These are phyloP conservation scores for Pleoardoris graminearum DNA, from an alignment of 2,329 filamentous ascomycete genomes.

Conservation along the genomic window DNA sequence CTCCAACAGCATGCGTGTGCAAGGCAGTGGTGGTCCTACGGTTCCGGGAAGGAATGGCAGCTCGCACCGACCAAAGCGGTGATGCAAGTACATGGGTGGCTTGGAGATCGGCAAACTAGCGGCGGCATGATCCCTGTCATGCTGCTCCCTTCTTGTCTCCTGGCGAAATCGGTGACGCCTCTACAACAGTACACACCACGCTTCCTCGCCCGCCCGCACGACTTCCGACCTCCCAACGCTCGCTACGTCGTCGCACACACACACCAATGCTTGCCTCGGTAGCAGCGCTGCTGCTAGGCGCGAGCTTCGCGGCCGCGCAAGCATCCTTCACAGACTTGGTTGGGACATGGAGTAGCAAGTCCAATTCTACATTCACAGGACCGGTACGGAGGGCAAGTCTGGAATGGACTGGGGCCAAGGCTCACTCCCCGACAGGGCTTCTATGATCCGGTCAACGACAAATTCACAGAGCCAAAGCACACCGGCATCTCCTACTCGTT, in stretches of 20 bases:
- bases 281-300: slow-evolving; percentile 34
- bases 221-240: slow-evolving; percentile 16
- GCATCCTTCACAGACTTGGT: slow-evolving; percentile 55
- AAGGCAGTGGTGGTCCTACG: too few relatives aligned
- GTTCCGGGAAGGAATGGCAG: neutral
- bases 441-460: slow-evolving; percentile 68
- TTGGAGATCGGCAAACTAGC: slow-evolving; percentile 32
- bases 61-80: slow-evolving; percentile 7
- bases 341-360: slow-evolving; percentile 76
- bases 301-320: slow-evolving; percentile 47
- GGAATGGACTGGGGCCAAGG: slow-evolving; percentile 15
- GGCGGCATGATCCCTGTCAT: slow-evolving; percentile 15
- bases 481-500: slow-evolving; percentile 77
- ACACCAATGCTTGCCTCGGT: slow-evolving; percentile 25
- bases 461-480: slow-evolving; percentile 65
- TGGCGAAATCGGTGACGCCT: slow-evolving; percentile 19
- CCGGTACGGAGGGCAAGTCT: slow-evolving; percentile 55
- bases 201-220: slow-evolving; percentile 2
- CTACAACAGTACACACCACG: slow-evolving; percentile 9
- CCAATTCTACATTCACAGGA: slow-evolving; percentile 68
- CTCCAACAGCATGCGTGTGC: too few relatives aligned
- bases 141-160: slow-evolving; percentile 23
- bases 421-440: slow-evolving; percentile 57
- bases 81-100: slow-evolving; percentile 19
- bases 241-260: slow-evolving; percentile 8